Evolutionary conservation across 2,329 filamentous ascomycete species (phyloP), one percentile per base, ranked within the genome.

Genomic region (Epichloe festucae): DNA sequence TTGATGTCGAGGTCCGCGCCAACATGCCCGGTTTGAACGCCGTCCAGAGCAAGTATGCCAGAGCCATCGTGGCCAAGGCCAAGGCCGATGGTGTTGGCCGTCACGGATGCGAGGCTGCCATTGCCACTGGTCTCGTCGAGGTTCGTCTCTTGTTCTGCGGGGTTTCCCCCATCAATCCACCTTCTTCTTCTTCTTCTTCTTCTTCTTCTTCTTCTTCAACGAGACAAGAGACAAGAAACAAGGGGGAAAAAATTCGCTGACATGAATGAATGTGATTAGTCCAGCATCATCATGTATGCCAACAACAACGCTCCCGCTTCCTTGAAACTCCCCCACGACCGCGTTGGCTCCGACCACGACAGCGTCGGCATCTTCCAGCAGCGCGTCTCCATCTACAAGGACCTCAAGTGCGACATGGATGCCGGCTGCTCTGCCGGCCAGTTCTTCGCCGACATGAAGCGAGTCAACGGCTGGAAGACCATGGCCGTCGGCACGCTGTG

Each of bases 351-450:
- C 43, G 57, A 60, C 53, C 39, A 59, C 43, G 58, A 60, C 56
- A 55, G 53, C 50, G 31, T 60, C 43, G 58, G 58, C 48, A 52
- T 60, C 48, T 59, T 60, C 51, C 58, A 60, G 55, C 58, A 60
- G 54, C 57, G 58, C 44, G 58, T 51, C 40, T 48, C 41, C 21
- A 48, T 53, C 48, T 60, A 59, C 52, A 56, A 54, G 49, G 50
- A 60, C 52, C 38, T 60, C 23, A 45, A 40, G 35, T 60, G 58
- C 50, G 46, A 54, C 54, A 60, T 60, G 58, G 51, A 50, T 27
- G 54, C 56, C 48, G 53, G 19, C 27, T 60, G 58, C 53, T 59
- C 58, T 12, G 55, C 57, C 19, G 49, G 54, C 39, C 56, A 55
- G 45, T 60, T 60, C 55, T 53, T 54, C 50, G 15, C 5, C 11